phyloP scores from a whole-genome alignment of 2,329 filamentous ascomycete genomes.

The Dactylellina cionopaga region DNA sequence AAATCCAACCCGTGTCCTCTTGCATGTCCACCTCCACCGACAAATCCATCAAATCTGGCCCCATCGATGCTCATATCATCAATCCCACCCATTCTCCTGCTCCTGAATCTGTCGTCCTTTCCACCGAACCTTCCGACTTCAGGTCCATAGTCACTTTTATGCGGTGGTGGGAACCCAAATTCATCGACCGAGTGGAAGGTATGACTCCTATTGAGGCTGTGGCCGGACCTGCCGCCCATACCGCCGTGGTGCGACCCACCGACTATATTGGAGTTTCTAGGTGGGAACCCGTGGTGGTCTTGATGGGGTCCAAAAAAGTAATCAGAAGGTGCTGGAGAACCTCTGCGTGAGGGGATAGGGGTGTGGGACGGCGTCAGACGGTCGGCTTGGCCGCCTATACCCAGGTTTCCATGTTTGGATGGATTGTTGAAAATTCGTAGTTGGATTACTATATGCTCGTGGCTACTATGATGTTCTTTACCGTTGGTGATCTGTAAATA shows the following conservation, averaged over 20 bases:
- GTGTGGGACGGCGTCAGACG: constrained; percentile 41
- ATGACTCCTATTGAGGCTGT: constrained; percentile 21
- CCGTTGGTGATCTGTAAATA: constrained; percentile 11
- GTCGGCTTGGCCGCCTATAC: constrained; percentile 18
- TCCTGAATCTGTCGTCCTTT: constrained; percentile 41
- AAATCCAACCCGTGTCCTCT: constrained; percentile 18
- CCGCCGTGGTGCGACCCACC: constrained; percentile 1
- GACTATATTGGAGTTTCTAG: constrained; percentile 12
- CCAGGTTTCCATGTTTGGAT: constrained; percentile 17
- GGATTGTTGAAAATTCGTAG: constrained; percentile 32
- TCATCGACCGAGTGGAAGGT: constrained; percentile 35
- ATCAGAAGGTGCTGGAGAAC: constrained; percentile 42
- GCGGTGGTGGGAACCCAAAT: constrained; percentile 13
- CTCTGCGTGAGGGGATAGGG: constrained; percentile 36
- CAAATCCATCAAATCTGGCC: constrained; percentile 18
- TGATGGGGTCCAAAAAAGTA: constrained; percentile 40
- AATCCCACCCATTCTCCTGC: constrained; percentile 13
- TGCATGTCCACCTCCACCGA: not conserved
- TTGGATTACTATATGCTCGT: constrained; percentile 44
- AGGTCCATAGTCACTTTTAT: constrained; percentile 30
- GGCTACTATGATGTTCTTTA: constrained; percentile 10
- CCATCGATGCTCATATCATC: constrained; percentile 23
- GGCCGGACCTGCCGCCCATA: not conserved
- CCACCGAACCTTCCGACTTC: constrained; percentile 21
- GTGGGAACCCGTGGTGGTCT: constrained; percentile 42